Evolutionary conservation across 1,139 yeast genomes (phyloP).

Genomic region (Zygoascus hellenicus): DNA sequence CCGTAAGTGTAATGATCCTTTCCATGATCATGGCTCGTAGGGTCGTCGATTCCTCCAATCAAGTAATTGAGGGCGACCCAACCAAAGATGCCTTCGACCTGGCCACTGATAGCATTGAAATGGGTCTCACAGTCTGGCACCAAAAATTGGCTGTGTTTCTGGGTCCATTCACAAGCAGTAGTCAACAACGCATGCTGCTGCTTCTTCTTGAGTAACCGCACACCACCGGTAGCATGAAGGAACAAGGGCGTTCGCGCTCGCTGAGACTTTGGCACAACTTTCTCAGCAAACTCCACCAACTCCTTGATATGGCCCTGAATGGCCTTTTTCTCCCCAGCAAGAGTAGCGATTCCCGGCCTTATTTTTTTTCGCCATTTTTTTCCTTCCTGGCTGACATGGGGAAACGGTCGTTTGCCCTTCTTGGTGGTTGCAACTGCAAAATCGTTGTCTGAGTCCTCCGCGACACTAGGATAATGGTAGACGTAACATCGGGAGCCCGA

Average conservation of each 20-base stretch:
- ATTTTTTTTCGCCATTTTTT: constrained; percentile 56
- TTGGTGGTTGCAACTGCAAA: constrained; percentile 6
- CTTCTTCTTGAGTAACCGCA: constrained; percentile 55
- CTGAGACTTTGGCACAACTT: constrained; percentile 59
- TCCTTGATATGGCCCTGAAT: constrained; percentile 47
- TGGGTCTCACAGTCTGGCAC: constrained; percentile 49
- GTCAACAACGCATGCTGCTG: constrained; percentile 49
- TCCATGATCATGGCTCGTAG: constrained; percentile 41
- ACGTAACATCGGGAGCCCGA: constrained; percentile 73
- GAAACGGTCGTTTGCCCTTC: constrained; percentile 20
- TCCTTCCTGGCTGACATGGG: constrained; percentile 43
- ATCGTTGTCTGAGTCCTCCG: constrained; percentile 24
- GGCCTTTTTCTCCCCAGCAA: constrained; percentile 42
- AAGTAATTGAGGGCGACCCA: constrained; percentile 75
- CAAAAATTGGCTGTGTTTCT: constrained; percentile 49
- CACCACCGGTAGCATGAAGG: constrained; percentile 76
- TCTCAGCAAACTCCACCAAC: constrained; percentile 48
- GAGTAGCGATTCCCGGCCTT: constrained; percentile 63
- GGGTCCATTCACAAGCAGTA: constrained; percentile 52
- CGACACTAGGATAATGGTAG: constrained; percentile 56
- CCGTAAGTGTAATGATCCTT: constrained; percentile 61
- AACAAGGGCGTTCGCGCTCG: constrained; percentile 70
- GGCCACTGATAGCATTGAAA: constrained; percentile 67
- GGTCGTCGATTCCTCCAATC: constrained; percentile 51
- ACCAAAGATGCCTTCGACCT: constrained; percentile 73